These are phyloP conservation scores for Xanthoparmelia taractica DNA, from an alignment of 495 filamentous ascomycete genomes.

Conservation along the genomic window DNA sequence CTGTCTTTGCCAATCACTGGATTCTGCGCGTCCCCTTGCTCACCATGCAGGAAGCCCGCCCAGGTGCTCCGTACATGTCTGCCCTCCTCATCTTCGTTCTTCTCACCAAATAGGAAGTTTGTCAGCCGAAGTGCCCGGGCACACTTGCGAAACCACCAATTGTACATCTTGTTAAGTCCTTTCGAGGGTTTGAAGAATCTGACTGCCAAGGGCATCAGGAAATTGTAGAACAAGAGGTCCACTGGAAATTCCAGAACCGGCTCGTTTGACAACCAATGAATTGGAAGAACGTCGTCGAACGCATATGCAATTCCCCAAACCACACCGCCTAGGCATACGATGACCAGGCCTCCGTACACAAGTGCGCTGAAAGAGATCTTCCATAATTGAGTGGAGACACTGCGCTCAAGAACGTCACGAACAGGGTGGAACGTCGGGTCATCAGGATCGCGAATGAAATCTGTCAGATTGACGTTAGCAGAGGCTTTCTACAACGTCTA, in stretches of 20 bases:
- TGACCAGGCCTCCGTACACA: slow-evolving; percentile 88
- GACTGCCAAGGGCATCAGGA: slow-evolving; percentile 79
- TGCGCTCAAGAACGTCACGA: slow-evolving; percentile 90
- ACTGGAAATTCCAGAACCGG: slow-evolving; percentile 91
- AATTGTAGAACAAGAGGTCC: slow-evolving; percentile 93
- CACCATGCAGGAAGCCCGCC: slow-evolving; percentile 40
- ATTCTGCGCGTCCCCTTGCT: slow-evolving; percentile 43
- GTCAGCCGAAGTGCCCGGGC: slow-evolving; percentile 72
- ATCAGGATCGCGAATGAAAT: slow-evolving; percentile 98
- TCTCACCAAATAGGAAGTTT: slow-evolving; percentile 86
- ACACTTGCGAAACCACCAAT: slow-evolving; percentile 93
- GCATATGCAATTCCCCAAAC: slow-evolving; percentile 78
- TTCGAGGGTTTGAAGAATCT: slow-evolving; percentile 77
- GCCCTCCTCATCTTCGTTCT: slow-evolving; percentile 75
- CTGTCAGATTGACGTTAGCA: slow-evolving; percentile 37
- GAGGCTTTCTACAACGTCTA: background rate
- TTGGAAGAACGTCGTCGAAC: slow-evolving; percentile 67
- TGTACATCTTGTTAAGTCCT: slow-evolving; percentile 73
- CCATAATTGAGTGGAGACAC: slow-evolving; percentile 82
- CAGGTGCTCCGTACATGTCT: slow-evolving; percentile 49
- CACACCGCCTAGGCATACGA: slow-evolving; percentile 88
- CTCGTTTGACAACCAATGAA: slow-evolving; percentile 84
- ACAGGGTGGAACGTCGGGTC: slow-evolving; percentile 98
- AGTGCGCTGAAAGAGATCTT: slow-evolving; percentile 95
- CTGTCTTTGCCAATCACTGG: slow-evolving; percentile 39